Evolutionary conservation across 176 grass and related monocot species (phyloP), one percentile per base, ranked within the genome.

Genomic region (Raddia guianensis): DNA sequence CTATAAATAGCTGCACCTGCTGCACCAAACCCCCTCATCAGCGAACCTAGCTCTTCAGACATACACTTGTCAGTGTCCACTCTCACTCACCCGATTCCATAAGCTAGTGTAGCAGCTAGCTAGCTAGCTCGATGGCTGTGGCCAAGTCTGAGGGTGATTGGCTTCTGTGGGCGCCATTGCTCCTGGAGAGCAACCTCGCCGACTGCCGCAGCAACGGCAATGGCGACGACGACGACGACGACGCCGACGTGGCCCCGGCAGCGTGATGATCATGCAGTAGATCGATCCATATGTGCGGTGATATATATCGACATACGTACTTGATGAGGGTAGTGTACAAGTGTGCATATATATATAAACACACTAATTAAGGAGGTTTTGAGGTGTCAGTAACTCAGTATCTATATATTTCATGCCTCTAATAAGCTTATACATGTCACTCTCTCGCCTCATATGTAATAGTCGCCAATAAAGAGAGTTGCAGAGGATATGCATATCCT

Each of bases 201-300:
- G 40, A 40, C 54, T 5, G 63, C 9, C 16, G 44, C 8, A 3
- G 66, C 35, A 8, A 12, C 48, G 67, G 68, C 12, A 81, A 84
- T 35, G 87, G 63, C 13, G 86, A 88, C 18, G 87, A 81, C 12
- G 86, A 88, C 8, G 81, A 88, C 0, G 87, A 89, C 6, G 81
- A 80, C 9, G 12, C 0, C 21, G 87, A 89, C 27, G 87, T 89
- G 51, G 87, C 87, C 40, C 87, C 82, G 2, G 87, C 82, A 0
- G 87, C 87, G 0, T 89, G 37, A 40, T 40, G 54, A 85, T 54
- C 54, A n/a, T n/a, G n/a, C n/a, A 9, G 14, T 14, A 6, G 15
- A 16, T 43, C 34, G 5, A 54, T 43, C n/a, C 3, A 54, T 63
- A 5, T 67, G 10, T 68, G 66, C n/a, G 54, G 0, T 19, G 7